Evolutionary conservation across 1,284 basidiomycete species (phyloP).

Genomic region (Cutaneotrichosporon cavernicola): DNA sequence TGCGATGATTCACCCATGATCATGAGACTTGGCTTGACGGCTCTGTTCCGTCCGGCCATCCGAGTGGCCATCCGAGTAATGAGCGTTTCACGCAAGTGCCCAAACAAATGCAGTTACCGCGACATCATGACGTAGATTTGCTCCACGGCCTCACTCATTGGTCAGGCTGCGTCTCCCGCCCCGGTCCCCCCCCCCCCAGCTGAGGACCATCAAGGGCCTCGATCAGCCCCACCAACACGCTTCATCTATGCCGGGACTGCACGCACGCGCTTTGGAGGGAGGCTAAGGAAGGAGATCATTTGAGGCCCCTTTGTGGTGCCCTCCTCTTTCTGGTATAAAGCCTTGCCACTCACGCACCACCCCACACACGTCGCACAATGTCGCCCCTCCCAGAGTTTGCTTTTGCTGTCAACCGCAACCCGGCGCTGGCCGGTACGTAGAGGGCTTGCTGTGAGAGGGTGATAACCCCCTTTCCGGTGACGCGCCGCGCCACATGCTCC

Average conservation of each 20-base stretch:
- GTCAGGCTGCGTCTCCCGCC: not conserved
- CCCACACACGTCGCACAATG: constrained; percentile 30
- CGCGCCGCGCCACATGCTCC: not conserved
- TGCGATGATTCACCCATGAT: not conserved
- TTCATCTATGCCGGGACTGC: not conserved
- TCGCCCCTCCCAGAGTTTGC: constrained; percentile 55
- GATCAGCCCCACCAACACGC: not conserved
- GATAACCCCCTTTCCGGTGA: not conserved
- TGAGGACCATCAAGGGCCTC: not conserved
- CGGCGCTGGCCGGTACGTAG: constrained; percentile 57
- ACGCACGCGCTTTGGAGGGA: not conserved
- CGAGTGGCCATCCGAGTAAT: not conserved
- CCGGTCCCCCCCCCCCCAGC: not conserved
- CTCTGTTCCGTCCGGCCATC: not conserved
- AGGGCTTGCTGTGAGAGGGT: not conserved
- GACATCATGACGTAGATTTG: constrained; percentile 1
- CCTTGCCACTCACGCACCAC: not conserved
- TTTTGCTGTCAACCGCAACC: constrained; percentile 62
- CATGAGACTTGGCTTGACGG: not conserved
- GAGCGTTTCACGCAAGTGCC: not conserved
- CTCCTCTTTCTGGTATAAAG: not conserved
- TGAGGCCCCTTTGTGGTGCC: not conserved
- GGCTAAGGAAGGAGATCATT: not conserved
- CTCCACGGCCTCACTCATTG: not conserved
- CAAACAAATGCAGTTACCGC: not conserved